These are phyloP conservation scores for Podospora tetraspora DNA, from an alignment of 495 filamentous ascomycete species.

Conservation along the genomic window DNA sequence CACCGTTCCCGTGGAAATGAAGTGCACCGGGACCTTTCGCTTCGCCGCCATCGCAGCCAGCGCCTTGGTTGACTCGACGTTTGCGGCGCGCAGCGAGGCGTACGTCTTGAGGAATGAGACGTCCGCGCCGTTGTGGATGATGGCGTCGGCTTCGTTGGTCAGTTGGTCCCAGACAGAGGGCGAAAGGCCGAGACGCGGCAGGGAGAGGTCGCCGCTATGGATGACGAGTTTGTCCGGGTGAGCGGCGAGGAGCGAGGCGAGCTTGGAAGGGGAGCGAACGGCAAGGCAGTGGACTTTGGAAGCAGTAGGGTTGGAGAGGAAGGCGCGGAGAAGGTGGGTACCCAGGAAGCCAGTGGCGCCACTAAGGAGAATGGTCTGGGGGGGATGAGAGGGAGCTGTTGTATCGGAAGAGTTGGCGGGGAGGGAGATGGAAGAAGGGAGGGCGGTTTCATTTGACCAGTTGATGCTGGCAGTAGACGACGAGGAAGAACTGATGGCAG, in stretches of 20 bases:
- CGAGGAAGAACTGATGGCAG: not conserved
- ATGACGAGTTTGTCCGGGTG: not conserved
- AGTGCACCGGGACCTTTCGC: constrained; percentile 36
- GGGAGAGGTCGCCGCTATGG: not conserved
- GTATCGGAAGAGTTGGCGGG: not conserved
- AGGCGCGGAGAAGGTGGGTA: constrained; percentile 6
- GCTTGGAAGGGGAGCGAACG: not conserved
- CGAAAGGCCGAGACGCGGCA: constrained; percentile 21
- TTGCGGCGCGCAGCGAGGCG: constrained; percentile 32
- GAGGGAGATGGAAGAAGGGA: not conserved
- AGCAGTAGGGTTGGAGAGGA: constrained; percentile 7
- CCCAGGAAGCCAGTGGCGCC: constrained; percentile 34
- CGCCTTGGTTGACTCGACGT: constrained; percentile 37
- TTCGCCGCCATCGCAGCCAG: constrained; percentile 21
- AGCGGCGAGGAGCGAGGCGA: not conserved
- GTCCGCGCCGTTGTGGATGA: constrained; percentile 49
- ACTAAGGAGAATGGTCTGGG: constrained; percentile 22
- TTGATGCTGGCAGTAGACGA: not conserved
- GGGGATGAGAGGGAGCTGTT: not conserved
- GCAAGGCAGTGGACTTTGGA: constrained; percentile 20
- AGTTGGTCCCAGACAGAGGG: constrained; percentile 18
- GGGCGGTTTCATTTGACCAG: not conserved
- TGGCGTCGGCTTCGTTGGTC: not conserved
- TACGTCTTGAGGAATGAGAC: constrained; percentile 45
- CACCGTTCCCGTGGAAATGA: constrained; percentile 31